Percentiles rank a stretch among this genome's conserved stretches.
phyloP scores from a whole-genome alignment of 1,284 basidiomycete species.

The Malassezia brasiliensis region DNA sequence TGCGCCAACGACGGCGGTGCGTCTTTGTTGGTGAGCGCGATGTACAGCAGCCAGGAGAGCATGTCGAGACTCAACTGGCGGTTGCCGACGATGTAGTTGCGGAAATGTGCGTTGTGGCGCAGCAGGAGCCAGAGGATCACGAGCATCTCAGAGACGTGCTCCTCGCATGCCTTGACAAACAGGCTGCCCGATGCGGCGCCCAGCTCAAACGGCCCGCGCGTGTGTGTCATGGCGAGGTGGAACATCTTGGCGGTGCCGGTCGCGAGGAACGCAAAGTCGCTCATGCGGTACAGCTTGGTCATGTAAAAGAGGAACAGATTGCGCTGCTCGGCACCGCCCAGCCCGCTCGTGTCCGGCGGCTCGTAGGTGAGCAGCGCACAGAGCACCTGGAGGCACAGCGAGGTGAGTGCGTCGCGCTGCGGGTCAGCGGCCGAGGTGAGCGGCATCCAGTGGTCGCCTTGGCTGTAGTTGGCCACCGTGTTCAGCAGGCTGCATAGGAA shows the following conservation, averaged over 20 bases:
- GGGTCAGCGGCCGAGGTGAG: slow-evolving; percentile 17
- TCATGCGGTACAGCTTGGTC: slow-evolving; percentile 37
- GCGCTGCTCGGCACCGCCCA: neutral
- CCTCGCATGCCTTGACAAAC: slow-evolving; percentile 11
- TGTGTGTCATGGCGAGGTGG: slow-evolving; percentile 16
- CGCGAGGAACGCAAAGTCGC: slow-evolving; percentile 37
- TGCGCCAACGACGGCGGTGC: slow-evolving; percentile 72
- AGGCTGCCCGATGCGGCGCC: neutral
- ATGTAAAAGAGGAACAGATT: slow-evolving; percentile 41
- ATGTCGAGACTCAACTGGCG: slow-evolving; percentile 20
- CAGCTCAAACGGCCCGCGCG: slow-evolving; percentile 11
- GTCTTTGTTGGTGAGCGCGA: slow-evolving; percentile 27
- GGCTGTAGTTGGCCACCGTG: slow-evolving; percentile 25
- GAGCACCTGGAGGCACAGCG: slow-evolving; percentile 33
- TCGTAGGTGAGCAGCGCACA: slow-evolving; percentile 35
- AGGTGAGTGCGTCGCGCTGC: slow-evolving; percentile 21
- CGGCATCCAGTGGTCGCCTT: slow-evolving; percentile 16
- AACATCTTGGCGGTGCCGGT: slow-evolving; percentile 22
- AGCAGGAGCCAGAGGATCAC: slow-evolving; percentile 34
- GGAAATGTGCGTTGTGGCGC: slow-evolving; percentile 33
- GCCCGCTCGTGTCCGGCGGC: neutral
- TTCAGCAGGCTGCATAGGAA: slow-evolving; percentile 44
- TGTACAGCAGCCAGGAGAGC: slow-evolving; percentile 22
- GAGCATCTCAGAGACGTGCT: slow-evolving; percentile 33
- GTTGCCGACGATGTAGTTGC: slow-evolving; percentile 29